Evolutionary conservation across 2,329 filamentous ascomycete species (phyloP).

Genomic region (Fusarium sublunatum): DNA sequence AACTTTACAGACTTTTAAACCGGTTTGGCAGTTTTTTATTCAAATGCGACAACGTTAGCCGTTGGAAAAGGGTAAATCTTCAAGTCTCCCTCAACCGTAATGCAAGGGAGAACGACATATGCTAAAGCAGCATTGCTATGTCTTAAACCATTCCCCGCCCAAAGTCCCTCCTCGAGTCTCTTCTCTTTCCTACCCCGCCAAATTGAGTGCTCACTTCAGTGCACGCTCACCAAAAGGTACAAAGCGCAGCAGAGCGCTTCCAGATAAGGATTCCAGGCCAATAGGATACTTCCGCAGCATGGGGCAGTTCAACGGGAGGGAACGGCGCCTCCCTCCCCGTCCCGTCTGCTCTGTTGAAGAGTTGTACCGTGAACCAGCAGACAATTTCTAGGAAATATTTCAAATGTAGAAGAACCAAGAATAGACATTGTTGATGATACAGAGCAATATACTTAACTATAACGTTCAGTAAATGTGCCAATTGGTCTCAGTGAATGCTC

Average conservation of each 20-base stretch:
- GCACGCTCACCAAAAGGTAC: constrained; percentile 43
- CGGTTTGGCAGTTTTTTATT: background rate
- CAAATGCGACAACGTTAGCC: background rate
- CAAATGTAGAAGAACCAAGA: background rate
- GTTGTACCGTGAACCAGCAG: too few relatives aligned
- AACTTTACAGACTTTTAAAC: background rate
- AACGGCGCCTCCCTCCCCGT: constrained; percentile 33
- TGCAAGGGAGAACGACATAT: constrained; percentile 17
- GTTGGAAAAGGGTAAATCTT: constrained; percentile 8
- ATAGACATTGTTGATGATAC: background rate
- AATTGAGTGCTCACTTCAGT: constrained; percentile 41
- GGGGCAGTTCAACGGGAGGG: constrained; percentile 19
- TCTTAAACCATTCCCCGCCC: constrained; percentile 34
- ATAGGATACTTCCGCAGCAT: constrained; percentile 36
- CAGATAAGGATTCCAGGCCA: constrained; percentile 26
- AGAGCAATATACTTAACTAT: background rate
- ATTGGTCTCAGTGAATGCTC: background rate
- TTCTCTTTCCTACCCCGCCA: constrained; percentile 40
- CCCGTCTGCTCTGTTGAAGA: constrained; percentile 7
- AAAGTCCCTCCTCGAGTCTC: constrained; percentile 41
- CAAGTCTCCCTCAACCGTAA: background rate
- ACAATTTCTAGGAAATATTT: too few relatives aligned
- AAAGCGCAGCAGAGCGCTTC: constrained; percentile 25
- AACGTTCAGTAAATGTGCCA: background rate
- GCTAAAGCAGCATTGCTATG: constrained; percentile 43